phyloP scores from a whole-genome alignment of 148 eudicot genomes.

The Silene latifolia region DNA sequence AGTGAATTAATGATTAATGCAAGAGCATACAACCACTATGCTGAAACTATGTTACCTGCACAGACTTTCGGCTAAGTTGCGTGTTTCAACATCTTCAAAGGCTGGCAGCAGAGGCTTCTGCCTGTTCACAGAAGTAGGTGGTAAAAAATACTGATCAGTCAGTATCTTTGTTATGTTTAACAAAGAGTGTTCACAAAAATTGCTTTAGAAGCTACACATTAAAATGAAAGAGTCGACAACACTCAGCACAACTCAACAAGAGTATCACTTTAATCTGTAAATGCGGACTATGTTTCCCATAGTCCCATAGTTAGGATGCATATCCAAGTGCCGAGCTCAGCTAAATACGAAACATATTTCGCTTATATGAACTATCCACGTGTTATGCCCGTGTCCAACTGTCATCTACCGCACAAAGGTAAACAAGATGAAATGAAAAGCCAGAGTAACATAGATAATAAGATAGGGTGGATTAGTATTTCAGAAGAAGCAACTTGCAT shows the following conservation, averaged over 20 bases:
- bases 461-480: neutral
- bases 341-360: no score
- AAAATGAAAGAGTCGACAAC: neutral
- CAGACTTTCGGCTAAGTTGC: conserved; percentile 85
- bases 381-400: no score
- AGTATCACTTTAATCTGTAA: neutral
- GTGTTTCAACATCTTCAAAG: conserved; percentile 85
- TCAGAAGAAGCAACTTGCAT: neutral
- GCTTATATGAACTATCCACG: no score
- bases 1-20: neutral
- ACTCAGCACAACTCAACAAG: neutral
- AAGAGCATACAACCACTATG: neutral
- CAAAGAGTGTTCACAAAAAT: neutral
- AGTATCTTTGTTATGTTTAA: neutral
- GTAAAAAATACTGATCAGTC: neutral
- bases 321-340: no score
- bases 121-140: conserved; percentile 45
- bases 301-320: no score
- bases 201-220: neutral
- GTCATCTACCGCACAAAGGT: no score
- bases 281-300: neutral
- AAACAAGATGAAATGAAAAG: no score
- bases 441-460: no score
- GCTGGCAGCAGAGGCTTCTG: conserved; percentile 89
- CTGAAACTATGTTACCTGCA: conserved; percentile 49